These are phyloP conservation scores for Alternaria metachromatica DNA, from an alignment of 2,329 filamentous ascomycete genomes.

Conservation along the genomic window DNA sequence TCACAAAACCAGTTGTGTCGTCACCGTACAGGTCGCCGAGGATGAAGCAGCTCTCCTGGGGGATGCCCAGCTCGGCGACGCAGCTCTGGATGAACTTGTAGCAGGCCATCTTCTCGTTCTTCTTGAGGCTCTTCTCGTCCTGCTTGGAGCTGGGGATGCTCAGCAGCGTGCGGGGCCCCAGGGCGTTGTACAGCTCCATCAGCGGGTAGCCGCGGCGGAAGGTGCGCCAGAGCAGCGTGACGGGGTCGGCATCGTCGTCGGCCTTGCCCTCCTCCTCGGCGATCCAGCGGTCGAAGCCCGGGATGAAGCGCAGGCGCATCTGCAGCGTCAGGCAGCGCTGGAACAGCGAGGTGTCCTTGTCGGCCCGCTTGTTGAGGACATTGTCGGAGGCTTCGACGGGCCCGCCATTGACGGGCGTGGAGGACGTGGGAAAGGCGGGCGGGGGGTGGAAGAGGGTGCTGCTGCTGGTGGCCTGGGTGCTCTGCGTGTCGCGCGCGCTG, in stretches of 20 bases:
- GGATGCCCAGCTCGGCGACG: slow-evolving; percentile 79
- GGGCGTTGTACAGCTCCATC: slow-evolving; percentile 85
- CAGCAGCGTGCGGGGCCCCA: slow-evolving; percentile 73
- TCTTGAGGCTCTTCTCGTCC: slow-evolving; percentile 64
- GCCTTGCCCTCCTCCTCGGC: slow-evolving; percentile 74
- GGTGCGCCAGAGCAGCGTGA: slow-evolving; percentile 88
- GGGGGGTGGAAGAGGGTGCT: slow-evolving; percentile 55
- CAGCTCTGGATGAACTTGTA: slow-evolving; percentile 94
- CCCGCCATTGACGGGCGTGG: slow-evolving; percentile 58
- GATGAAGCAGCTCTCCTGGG: slow-evolving; percentile 84
- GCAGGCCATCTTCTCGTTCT: slow-evolving; percentile 83
- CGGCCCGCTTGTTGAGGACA: slow-evolving; percentile 96
- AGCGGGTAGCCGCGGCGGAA: slow-evolving; percentile 84
- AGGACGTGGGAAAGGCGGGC: slow-evolving; percentile 24
- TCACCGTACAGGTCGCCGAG: slow-evolving; percentile 90
- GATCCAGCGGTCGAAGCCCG: slow-evolving; percentile 79
- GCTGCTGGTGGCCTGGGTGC: slow-evolving; percentile 53
- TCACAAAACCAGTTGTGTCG: slow-evolving; percentile 96
- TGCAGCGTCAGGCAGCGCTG: slow-evolving; percentile 91
- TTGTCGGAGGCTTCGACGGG: slow-evolving; percentile 81
- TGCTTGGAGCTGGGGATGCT: slow-evolving; percentile 69
- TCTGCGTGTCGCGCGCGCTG: slow-evolving; percentile 55
- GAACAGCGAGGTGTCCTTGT: slow-evolving; percentile 89
- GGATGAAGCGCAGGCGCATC: slow-evolving; percentile 80
- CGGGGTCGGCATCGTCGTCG: slow-evolving; percentile 75